phyloP scores from a whole-genome alignment of 202 grass and related monocot genomes.

The Setaria viridis region DNA sequence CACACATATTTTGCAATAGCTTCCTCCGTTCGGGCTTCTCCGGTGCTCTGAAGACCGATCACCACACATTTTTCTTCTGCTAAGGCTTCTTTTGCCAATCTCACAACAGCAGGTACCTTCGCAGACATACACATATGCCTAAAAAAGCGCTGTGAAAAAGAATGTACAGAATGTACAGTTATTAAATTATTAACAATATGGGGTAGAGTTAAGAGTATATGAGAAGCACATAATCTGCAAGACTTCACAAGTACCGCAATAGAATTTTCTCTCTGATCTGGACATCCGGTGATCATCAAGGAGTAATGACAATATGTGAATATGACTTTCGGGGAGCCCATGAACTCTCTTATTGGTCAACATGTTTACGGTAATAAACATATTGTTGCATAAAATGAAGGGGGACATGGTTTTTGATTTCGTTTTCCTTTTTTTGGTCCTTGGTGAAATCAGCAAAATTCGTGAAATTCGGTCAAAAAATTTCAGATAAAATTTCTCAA shows the following conservation, averaged over 20 bases:
- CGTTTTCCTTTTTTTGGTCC: too few relatives aligned
- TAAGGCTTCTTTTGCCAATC: constrained; percentile 80
- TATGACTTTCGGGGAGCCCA: background rate
- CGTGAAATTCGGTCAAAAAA: too few relatives aligned
- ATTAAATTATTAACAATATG: constrained; percentile 28
- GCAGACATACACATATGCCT: constrained; percentile 99
- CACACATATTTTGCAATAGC: constrained; percentile 89
- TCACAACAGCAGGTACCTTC: constrained; percentile 88
- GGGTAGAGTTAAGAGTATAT: constrained; percentile 18
- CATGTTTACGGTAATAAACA: constrained; percentile 13
- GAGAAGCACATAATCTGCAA: constrained; percentile 30
- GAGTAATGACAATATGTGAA: background rate
- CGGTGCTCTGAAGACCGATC: constrained; percentile 98
- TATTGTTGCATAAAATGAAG: constrained; percentile 32
- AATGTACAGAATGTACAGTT: constrained; percentile 38
- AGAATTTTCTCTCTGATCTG: constrained; percentile 12
- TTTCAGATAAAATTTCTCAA: too few relatives aligned
- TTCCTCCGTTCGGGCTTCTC: constrained; percentile 98
- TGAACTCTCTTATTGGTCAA: background rate
- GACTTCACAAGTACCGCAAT: constrained; percentile 24
- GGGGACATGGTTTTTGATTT: too few relatives aligned
- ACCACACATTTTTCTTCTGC: constrained; percentile 91
- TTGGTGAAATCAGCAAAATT: too few relatives aligned
- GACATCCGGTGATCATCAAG: background rate
- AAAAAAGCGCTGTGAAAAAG: constrained; percentile 81